Evolutionary conservation across 192 early-diverging fungal genomes (phyloP).

Genomic region (Coemansia sp.): DNA sequence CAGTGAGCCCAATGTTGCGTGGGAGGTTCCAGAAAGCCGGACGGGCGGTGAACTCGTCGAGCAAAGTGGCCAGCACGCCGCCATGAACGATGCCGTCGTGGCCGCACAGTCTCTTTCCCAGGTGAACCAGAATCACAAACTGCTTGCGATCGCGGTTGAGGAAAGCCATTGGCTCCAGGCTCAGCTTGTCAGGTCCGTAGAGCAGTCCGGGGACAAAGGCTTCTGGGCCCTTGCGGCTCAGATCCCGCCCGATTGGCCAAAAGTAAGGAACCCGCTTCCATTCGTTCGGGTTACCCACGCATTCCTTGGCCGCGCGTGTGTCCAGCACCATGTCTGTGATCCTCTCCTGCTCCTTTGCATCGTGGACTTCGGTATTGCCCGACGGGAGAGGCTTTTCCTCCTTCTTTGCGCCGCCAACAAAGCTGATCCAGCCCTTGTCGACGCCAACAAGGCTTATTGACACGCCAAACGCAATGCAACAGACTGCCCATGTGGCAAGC

Average conservation of each 20-base stretch:
- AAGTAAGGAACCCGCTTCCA: conserved; percentile 55
- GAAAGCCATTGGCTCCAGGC: conserved; percentile 45
- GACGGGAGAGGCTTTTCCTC: not conserved
- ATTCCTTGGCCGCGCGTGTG: conserved; percentile 33
- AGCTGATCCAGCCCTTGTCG: conserved; percentile 47
- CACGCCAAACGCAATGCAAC: conserved; percentile 47
- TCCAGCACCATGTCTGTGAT: conserved; percentile 24
- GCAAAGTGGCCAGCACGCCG: conserved; percentile 68
- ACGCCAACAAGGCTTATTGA: conserved; percentile 33
- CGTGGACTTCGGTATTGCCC: not conserved
- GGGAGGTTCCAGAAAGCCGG: conserved; percentile 63
- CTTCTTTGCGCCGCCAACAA: conserved; percentile 8
- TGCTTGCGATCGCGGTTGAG: conserved; percentile 48
- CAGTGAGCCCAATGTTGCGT: conserved; percentile 70
- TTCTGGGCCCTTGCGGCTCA: not conserved
- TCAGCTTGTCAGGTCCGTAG: conserved; percentile 28
- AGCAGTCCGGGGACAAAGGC: conserved; percentile 37
- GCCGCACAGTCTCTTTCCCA: conserved; percentile 71
- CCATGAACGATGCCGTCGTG: conserved; percentile 82
- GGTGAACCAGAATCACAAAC: conserved; percentile 61
- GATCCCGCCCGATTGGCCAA: conserved; percentile 19
- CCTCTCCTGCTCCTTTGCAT: conserved; percentile 4
- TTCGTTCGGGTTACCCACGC: conserved; percentile 33
- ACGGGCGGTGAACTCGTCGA: conserved; percentile 67
- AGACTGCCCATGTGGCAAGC: conserved; percentile 50